Evolutionary conservation across 495 filamentous ascomycete genomes (phyloP), one percentile per base, ranked within the genome.

Genomic region (Aspergillus baeticus): DNA sequence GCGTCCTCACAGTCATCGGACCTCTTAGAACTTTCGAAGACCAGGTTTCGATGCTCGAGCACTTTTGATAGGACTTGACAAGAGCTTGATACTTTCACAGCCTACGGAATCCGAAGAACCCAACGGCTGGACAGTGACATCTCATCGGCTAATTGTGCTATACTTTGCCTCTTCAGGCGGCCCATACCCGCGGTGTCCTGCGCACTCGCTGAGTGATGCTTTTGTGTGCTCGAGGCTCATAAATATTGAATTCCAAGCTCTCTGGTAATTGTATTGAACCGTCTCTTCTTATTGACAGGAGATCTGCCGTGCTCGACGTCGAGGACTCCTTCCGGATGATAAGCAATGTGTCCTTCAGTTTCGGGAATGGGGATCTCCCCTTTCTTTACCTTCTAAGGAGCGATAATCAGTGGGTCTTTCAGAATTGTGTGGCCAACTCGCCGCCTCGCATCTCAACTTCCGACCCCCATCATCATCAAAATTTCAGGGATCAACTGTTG

Each of bases 391-490:
- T 59, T 60, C 58, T 58, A 14, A 37, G 60, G 35, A 61, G 51
- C 37, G 60, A 61, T 55, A 56, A 67, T 69, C 69, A 66, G 69
- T 70, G 69, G 69, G 54, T 60, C 69, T 43, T 22, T 29, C 17
- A 44, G 46, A 11, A 36, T 21, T 49, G 50, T 48, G 21, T 38
- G 46, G 38, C 41, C 34, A 22, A 13, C 49, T 29, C 22, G 38
- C 37, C 35, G 34, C 26, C 46, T 50, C 47, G 34, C 34, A 37
- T 21, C 31, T 4, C n/a, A 36, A 22, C 29, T 36, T 18, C 31
- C 15, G 29, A 38, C 38, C 15, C 26, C 47, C 47, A 50, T 23
- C 26, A 34, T 50, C 47, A 50, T 34, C n/a, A n/a, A n/a, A n/a
- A 34, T 21, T 14, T 50, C 33, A 11, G 33, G 21, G 47, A 50